Conservation (phyloP, 192 early-diverging fungal genomes). For the Dissophora globulifera region DNA sequence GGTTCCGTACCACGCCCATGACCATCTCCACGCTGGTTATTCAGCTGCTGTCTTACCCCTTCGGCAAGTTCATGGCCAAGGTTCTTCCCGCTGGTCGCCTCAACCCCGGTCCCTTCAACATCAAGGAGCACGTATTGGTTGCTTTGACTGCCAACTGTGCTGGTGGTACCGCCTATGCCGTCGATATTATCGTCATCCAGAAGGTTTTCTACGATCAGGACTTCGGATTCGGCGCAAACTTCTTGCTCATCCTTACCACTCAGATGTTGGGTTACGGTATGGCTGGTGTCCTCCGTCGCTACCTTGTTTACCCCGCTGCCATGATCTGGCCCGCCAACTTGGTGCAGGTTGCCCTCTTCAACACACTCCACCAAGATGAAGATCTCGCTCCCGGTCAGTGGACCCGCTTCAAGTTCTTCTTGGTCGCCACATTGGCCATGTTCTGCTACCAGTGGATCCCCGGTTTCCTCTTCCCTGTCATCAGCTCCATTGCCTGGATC, state of each 20-base stretch:
- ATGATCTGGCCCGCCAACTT: slow-evolving; percentile 91
- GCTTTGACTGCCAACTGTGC: slow-evolving; percentile 63
- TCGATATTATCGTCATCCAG: slow-evolving; percentile 69
- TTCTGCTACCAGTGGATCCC: slow-evolving; percentile 66
- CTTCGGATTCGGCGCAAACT: slow-evolving; percentile 62
- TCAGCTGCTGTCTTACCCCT: slow-evolving; percentile 40
- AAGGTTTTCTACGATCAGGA: slow-evolving; percentile 67
- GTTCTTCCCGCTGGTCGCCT: slow-evolving; percentile 64
- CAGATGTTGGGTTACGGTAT: slow-evolving; percentile 67
- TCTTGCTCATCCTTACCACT: slow-evolving; percentile 72
- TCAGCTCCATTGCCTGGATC: slow-evolving; percentile 47
- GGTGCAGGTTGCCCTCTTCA: slow-evolving; percentile 59
- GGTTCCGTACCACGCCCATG: slow-evolving; percentile 40
- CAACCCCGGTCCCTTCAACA: slow-evolving; percentile 62
- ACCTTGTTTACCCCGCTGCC: slow-evolving; percentile 82
- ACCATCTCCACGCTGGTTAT: slow-evolving; percentile 43
- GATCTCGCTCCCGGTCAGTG: slow-evolving; percentile 27
- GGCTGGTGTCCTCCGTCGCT: slow-evolving; percentile 83
- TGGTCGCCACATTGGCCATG: slow-evolving; percentile 54
- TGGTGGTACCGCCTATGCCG: slow-evolving; percentile 63
- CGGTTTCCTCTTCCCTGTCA: slow-evolving; percentile 55
- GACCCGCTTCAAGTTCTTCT: slow-evolving; percentile 55
- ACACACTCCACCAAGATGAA: slow-evolving; percentile 56
- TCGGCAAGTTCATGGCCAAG: slow-evolving; percentile 49
- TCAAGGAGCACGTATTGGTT: slow-evolving; percentile 78